These are phyloP conservation scores for Yamadazyma pseudoaaseri DNA, from an alignment of 1,139 yeast genomes.

Conservation along the genomic window DNA sequence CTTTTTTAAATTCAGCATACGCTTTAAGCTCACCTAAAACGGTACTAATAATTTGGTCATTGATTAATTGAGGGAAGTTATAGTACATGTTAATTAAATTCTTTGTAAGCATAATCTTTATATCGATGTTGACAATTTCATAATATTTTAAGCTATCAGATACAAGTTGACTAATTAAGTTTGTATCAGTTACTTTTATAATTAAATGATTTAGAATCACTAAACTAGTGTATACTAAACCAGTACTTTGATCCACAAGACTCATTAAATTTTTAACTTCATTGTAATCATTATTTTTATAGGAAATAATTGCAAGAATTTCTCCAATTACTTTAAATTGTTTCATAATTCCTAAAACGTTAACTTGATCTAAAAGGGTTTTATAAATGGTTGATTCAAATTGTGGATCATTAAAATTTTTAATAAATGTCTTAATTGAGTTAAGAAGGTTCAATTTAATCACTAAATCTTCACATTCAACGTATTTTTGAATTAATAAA, in stretches of 20 bases:
- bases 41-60: constrained; percentile 54
- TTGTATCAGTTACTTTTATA: constrained; percentile 7
- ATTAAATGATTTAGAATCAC: constrained; percentile 35
- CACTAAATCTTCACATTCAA: constrained; percentile 5
- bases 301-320: constrained; percentile 24
- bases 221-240: constrained; percentile 28
- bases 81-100: constrained; percentile 28
- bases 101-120: constrained; percentile 35
- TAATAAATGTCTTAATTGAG: constrained; percentile 11
- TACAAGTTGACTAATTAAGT: constrained; percentile 14
- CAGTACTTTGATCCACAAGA: constrained; percentile 14
- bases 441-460: constrained; percentile 9
- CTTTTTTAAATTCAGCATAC: constrained; percentile 56
- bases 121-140: constrained; percentile 30
- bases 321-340: constrained; percentile 35
- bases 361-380: constrained; percentile 11
- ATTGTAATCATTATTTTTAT: constrained; percentile 15
- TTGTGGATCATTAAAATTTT: constrained; percentile 7
- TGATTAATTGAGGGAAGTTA: constrained; percentile 56
- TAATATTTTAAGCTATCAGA: constrained; percentile 17
- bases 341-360: constrained; percentile 9
- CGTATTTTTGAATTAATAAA: constrained; percentile 15
- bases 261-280: constrained; percentile 17
- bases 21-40: constrained; percentile 57
- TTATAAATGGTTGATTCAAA: constrained; percentile 10